These are phyloP conservation scores for Cylindrodendrum hubeiense DNA, from an alignment of 2,329 filamentous ascomycete genomes.

Conservation along the genomic window DNA sequence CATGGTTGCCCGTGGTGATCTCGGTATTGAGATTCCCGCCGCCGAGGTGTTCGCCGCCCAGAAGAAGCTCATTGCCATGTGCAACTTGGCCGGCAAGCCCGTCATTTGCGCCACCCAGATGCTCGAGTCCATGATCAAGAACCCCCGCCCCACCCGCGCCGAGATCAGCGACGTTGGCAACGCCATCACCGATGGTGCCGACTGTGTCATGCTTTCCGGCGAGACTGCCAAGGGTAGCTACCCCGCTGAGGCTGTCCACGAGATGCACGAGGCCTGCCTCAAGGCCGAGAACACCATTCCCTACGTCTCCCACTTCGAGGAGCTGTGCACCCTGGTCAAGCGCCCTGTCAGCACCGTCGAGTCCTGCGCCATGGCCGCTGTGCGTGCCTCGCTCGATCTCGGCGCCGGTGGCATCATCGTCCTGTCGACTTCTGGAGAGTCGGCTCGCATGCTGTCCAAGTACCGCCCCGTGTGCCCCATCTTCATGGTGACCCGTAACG, in stretches of 20 bases:
- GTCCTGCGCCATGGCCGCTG: conserved; percentile 96
- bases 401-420: conserved; percentile 97
- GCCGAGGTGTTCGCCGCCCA: conserved; percentile 99
- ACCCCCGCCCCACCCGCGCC: conserved; percentile 96
- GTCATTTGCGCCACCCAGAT: conserved; percentile 99
- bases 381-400: conserved; percentile 94
- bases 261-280: conserved; percentile 99
- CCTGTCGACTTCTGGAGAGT: conserved; percentile 94
- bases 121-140: conserved; percentile 99
- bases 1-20: conserved; percentile 98
- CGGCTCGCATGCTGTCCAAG: conserved; percentile 95
- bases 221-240: conserved; percentile 99
- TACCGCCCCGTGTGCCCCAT: conserved; percentile 99
- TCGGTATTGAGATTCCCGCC: conserved; percentile 96
- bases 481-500: conserved; percentile 97
- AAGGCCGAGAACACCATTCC: conserved; percentile 97
- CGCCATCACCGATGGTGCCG: conserved; percentile 95
- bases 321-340: conserved; percentile 86
- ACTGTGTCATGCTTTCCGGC: conserved; percentile 99
- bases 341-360: conserved; percentile 90
- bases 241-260: conserved; percentile 88
- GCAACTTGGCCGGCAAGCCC: conserved; percentile 98
- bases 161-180: conserved; percentile 99
- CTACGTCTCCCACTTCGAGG: conserved; percentile 96
- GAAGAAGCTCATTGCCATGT: conserved; percentile 99